Evolutionary conservation across 2,329 filamentous ascomycete genomes (phyloP).

Genomic region (Cladosporium sp.): DNA sequence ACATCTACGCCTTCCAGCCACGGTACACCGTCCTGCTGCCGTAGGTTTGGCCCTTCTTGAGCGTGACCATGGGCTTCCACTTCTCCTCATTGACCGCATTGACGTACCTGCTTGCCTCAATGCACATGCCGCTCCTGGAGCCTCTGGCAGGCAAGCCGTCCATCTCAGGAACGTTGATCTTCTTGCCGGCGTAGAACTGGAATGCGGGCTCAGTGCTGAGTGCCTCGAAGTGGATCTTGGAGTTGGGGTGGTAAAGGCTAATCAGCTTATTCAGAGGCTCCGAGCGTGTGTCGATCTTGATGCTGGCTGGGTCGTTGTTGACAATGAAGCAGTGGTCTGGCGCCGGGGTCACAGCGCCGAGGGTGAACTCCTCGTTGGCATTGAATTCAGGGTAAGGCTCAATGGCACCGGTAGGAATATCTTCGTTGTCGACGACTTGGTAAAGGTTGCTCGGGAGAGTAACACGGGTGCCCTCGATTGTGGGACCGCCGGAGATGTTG

Average conservation of each 20-base stretch:
- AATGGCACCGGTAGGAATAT: conserved; percentile 72
- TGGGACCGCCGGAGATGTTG: conserved; percentile 62
- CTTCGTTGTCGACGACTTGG: conserved; percentile 69
- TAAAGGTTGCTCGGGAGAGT: conserved; percentile 62
- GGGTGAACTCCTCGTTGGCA: conserved; percentile 66
- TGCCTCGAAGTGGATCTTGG: conserved; percentile 79
- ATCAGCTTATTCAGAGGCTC: conserved; percentile 67
- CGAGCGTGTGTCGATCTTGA: conserved; percentile 54
- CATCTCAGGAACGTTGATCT: conserved; percentile 69
- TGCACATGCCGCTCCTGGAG: conserved; percentile 76
- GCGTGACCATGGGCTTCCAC: conserved; percentile 74
- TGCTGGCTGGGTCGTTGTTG: conserved; percentile 58
- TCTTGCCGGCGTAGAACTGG: conserved; percentile 93
- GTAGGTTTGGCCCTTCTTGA: conserved; percentile 83
- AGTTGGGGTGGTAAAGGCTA: conserved; percentile 70
- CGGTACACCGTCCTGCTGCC: conserved; percentile 80
- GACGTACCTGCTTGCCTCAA: conserved; percentile 88
- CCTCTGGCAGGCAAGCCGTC: conserved; percentile 62
- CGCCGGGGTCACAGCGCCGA: conserved; percentile 69
- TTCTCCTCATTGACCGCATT: conserved; percentile 81
- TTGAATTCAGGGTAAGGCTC: conserved; percentile 64
- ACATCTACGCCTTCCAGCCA: conserved; percentile 66
- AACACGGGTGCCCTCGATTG: conserved; percentile 63
- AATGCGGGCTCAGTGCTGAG: conserved; percentile 92
- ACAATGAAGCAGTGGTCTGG: conserved; percentile 92